A percentile compares a stretch with the other conserved stretches of the same genome.
Evolutionary conservation across 805 yeast species (phyloP).

Genomic region (Kluyveromyces aestuarii): DNA sequence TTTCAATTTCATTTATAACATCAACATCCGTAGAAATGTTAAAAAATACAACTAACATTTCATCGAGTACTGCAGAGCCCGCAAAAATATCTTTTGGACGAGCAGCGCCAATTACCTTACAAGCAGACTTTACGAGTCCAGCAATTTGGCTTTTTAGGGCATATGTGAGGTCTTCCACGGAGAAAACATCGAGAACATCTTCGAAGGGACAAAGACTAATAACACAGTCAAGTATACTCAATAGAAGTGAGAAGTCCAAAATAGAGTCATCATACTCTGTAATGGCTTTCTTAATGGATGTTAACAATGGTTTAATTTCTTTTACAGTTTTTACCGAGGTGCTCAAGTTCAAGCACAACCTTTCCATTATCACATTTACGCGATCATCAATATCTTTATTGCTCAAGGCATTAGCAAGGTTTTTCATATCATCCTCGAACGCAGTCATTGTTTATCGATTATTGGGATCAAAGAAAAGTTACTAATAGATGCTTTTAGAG

Average conservation of each 20-base stretch:
- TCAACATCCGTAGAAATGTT: constrained; percentile 13
- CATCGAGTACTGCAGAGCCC: constrained; percentile 13
- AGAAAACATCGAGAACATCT: constrained; percentile 13
- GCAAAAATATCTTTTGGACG: constrained; percentile 22
- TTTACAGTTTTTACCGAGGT: constrained; percentile 6
- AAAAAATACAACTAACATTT: constrained; percentile 16
- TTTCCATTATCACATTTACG: constrained; percentile 11
- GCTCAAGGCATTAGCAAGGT: neutral
- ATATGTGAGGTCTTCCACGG: constrained; percentile 14
- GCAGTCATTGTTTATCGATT: neutral
- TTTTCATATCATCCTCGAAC: neutral
- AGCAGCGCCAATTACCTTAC: constrained; percentile 20
- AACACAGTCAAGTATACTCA: constrained; percentile 15
- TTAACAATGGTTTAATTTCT: constrained; percentile 11
- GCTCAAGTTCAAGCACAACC: constrained; percentile 14
- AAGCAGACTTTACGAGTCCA: constrained; percentile 15
- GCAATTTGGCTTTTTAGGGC: constrained; percentile 16
- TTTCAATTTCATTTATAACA: constrained; percentile 20
- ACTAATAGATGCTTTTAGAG: neutral
- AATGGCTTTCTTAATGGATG: constrained; percentile 12
- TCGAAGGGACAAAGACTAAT: constrained; percentile 17
- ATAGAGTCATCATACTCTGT: constrained; percentile 1
- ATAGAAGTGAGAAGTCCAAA: constrained; percentile 15
- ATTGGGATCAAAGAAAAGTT: neutral
- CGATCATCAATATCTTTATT: neutral